phyloP scores from a whole-genome alignment of 2,329 filamentous ascomycete species.

The Colletotrichum chrysophilum region DNA sequence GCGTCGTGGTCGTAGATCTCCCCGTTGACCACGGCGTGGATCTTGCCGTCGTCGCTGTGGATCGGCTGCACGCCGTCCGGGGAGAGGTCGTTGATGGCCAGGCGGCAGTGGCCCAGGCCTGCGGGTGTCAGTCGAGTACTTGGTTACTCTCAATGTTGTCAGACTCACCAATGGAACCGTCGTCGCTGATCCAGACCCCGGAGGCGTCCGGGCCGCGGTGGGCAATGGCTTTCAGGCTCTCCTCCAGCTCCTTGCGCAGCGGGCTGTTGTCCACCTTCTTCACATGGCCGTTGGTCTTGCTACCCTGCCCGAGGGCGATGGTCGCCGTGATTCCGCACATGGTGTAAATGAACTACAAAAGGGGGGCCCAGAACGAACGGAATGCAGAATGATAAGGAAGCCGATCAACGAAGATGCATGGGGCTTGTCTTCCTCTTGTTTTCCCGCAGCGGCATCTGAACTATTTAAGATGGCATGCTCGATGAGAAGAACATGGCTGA shows the following conservation, averaged over 20 bases:
- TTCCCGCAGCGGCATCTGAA: background rate
- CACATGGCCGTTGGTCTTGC: background rate
- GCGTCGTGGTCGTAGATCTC: slow-evolving; percentile 62
- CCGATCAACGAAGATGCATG: background rate
- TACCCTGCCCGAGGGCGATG: slow-evolving; percentile 6
- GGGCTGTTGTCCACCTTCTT: background rate
- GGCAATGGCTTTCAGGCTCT: slow-evolving; percentile 28
- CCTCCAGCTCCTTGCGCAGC: slow-evolving; percentile 22
- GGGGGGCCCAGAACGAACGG: background rate
- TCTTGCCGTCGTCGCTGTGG: slow-evolving; percentile 33
- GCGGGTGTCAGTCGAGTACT: background rate
- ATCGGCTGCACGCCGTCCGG: slow-evolving; percentile 52
- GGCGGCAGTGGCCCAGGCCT: slow-evolving; percentile 52
- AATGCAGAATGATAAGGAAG: background rate
- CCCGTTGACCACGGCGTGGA: slow-evolving; percentile 65
- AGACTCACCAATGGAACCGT: background rate
- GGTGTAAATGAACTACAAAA: background rate
- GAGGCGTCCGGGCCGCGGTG: slow-evolving; percentile 36
- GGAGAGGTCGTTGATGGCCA: slow-evolving; percentile 58
- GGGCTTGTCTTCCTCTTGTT: background rate
- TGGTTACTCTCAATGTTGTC: no score
- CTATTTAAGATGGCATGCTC: background rate
- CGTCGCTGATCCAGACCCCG: slow-evolving; percentile 31
- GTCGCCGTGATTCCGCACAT: slow-evolving; percentile 18
- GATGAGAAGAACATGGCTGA: background rate